Conservation (phyloP, 805 yeast genomes). For the Nematodospora valgi region DNA sequence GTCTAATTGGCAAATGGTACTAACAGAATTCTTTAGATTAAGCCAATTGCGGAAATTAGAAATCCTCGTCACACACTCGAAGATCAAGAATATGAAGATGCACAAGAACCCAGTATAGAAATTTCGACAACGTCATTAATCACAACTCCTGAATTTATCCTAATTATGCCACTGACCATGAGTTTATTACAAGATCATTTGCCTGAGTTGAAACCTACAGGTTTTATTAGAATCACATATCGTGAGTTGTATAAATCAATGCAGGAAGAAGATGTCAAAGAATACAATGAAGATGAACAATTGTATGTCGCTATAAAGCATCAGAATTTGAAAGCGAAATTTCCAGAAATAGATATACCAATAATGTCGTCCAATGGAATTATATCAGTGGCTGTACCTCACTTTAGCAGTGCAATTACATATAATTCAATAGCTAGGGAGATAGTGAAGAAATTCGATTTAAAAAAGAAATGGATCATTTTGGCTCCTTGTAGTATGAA, state of each 20-base stretch:
- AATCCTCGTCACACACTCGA: conserved; percentile 52
- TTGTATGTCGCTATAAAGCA: conserved; percentile 35
- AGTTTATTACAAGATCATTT: conserved; percentile 9
- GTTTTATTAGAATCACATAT: conserved; percentile 6
- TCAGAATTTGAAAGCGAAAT: conserved; percentile 19
- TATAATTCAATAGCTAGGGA: conserved; percentile 25
- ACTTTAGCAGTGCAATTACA: conserved; percentile 33
- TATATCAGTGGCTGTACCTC: conserved; percentile 28
- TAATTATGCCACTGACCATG: conserved; percentile 29
- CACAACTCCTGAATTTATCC: conserved; percentile 14
- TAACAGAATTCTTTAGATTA: conserved; percentile 30
- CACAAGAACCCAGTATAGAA: conserved; percentile 25
- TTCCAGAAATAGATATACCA: conserved; percentile 21
- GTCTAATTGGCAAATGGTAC: background rate
- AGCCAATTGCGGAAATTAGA: conserved; percentile 48
- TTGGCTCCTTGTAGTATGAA: conserved; percentile 37
- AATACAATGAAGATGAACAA: conserved; percentile 40
- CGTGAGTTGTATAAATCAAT: conserved; percentile 7
- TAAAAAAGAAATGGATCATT: conserved; percentile 20
- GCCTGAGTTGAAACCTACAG: background rate
- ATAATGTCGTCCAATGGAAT: conserved; percentile 12
- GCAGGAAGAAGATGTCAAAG: conserved; percentile 10
- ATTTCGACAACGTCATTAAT: conserved; percentile 11
- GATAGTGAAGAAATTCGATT: conserved; percentile 12
- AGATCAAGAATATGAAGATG: conserved; percentile 30